phyloP scores from a whole-genome alignment of 495 filamentous ascomycete species.

The Neurospora sp. region DNA sequence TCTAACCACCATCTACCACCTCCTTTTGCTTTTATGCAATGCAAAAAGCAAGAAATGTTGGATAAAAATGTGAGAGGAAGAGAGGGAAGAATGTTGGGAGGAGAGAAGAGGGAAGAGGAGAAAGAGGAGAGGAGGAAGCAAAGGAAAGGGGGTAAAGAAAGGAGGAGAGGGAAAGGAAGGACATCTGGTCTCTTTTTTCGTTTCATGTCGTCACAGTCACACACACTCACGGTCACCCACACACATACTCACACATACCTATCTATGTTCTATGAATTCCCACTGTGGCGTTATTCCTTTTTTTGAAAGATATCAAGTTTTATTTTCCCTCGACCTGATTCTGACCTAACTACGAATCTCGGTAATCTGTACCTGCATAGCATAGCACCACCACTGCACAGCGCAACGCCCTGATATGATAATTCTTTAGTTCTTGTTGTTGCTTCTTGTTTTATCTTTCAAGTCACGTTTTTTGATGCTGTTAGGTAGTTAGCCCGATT shows the following conservation, averaged over 20 bases:
- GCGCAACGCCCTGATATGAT: background rate
- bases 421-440: background rate
- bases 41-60: background rate
- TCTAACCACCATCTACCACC: background rate
- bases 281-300: background rate
- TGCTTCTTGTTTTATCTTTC: background rate
- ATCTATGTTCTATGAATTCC: background rate
- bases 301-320: background rate
- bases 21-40: background rate
- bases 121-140: background rate
- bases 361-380: background rate
- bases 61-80: background rate
- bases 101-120: background rate
- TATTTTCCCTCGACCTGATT: background rate
- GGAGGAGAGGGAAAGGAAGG: background rate
- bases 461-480: background rate
- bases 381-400: background rate
- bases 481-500: background rate
- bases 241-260: background rate
- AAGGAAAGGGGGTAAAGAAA: background rate
- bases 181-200: background rate
- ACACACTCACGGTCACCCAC: background rate
- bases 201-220: background rate
- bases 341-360: no score
- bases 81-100: background rate